A percentile compares a stretch with the other conserved stretches of the same genome.
These are phyloP conservation scores for Acacia melanoxylon DNA, from an alignment of 306 rosid species.

Conservation along the genomic window DNA sequence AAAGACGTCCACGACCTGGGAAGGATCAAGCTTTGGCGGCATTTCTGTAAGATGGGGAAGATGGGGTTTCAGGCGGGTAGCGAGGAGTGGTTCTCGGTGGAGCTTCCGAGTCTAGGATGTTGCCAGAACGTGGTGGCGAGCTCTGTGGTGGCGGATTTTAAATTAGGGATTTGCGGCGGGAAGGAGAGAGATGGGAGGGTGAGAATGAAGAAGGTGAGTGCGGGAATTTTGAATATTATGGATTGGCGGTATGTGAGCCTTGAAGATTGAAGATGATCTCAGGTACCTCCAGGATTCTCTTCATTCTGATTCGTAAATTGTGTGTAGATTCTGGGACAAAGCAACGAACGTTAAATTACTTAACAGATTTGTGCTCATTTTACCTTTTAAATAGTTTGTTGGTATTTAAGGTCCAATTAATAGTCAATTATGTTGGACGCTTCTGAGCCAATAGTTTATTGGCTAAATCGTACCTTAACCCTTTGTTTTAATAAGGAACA, in stretches of 20 bases:
- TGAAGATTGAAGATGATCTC: slow-evolving; percentile 66
- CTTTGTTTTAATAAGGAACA: no score
- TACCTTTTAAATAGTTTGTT: no score
- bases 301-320: neutral
- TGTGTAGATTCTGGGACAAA: no score
- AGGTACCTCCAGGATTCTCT: slow-evolving; percentile 65
- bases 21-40: slow-evolving; percentile 75
- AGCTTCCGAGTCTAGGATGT: slow-evolving; percentile 58
- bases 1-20: slow-evolving; percentile 67
- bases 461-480: no score
- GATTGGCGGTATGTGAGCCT: slow-evolving; percentile 63
- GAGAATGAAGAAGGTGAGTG: slow-evolving; percentile 36
- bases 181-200: slow-evolving; percentile 2
- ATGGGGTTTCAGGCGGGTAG: slow-evolving; percentile 29
- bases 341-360: no score
- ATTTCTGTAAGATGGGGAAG: slow-evolving; percentile 46
- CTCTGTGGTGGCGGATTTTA: slow-evolving; percentile 59
- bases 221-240: slow-evolving; percentile 57
- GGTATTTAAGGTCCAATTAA: no score
- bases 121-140: slow-evolving; percentile 46
- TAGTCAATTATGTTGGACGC: no score
- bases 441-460: no score
- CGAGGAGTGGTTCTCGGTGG: slow-evolving; percentile 60
- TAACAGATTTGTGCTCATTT: no score
- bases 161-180: slow-evolving; percentile 31